Evolutionary conservation across 2,329 filamentous ascomycete species (phyloP), one percentile per base, ranked within the genome.

Genomic region (Huntiella moniliformis): DNA sequence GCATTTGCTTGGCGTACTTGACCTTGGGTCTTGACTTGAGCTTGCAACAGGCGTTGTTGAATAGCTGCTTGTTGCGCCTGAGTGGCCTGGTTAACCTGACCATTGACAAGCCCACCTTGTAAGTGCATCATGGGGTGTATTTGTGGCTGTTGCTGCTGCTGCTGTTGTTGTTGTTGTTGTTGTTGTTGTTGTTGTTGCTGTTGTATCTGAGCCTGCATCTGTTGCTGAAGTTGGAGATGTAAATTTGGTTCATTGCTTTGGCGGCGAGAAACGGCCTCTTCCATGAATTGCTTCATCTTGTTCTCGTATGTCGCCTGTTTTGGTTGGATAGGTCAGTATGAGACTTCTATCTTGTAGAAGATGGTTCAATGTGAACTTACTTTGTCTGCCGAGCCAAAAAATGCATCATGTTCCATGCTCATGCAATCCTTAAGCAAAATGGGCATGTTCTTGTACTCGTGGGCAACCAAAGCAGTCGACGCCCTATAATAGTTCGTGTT

Each of bases 281-380:
- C 54, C 0, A 64, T 61, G 51, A 69, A 71, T 8, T 52, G 55
- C 2, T 54, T 54, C 56, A 76, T 65, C 31, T 61, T 58, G 43
- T 63, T 59, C 12, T 74, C 70, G 52, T 76, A 76, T 0, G 56
- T 57, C 44, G 61, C 59, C 71, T 75, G 44, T 17, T 13, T n/a
- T 37, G 18, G 5, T 5, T 38, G 10, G 13, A 16, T 34, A 16
- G 17, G 7, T 41, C 12, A 34, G 28, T 11, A 4, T 39, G 15
- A 16, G 5, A 5, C 10, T 15, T 40, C 15, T 7, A 16, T 15
- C 16, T 10, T 12, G 11, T 35, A 34, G 17, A 36, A 10, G 5
- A 42, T 13, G 32, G 32, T 11, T 39, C 11, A 17, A 38, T 15
- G 39, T 18, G 12, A 33, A 50, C 60, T 49, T 58, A 74, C 72